A percentile compares a stretch with the other conserved stretches of the same genome.
Conservation (phyloP, 345 rosid species). For the Anastatica hierochuntica region DNA sequence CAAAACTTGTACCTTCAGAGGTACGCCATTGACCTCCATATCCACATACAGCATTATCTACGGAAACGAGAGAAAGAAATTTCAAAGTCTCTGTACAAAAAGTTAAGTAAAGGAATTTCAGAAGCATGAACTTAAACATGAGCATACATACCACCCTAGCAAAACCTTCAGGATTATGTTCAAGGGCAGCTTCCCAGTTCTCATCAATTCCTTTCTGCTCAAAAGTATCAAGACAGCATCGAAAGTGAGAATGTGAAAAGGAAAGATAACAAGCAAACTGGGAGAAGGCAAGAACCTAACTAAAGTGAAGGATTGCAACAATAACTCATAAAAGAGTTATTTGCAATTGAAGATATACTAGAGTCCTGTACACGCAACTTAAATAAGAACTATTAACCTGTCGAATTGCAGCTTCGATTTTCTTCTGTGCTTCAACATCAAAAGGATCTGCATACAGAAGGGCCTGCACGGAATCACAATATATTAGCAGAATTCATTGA, state of each 20-base stretch:
- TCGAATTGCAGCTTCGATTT: slow-evolving; percentile 94
- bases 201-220: slow-evolving; percentile 99
- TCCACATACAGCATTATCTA: slow-evolving; percentile 96
- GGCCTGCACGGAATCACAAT: slow-evolving; percentile 37
- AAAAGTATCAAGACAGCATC: slow-evolving; percentile 5
- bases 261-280: not conserved
- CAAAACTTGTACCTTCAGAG: slow-evolving; percentile 67
- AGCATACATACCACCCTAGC: slow-evolving; percentile 87
- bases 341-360: not conserved
- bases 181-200: slow-evolving; percentile 98
- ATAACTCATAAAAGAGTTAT: not conserved
- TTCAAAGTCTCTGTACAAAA: slow-evolving; percentile 32
- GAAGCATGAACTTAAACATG: slow-evolving; percentile 11
- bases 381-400: slow-evolving; percentile 46
- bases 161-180: slow-evolving; percentile 94
- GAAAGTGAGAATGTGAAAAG: not conserved
- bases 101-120: slow-evolving; percentile 34
- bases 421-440: slow-evolving; percentile 92
- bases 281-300: not conserved
- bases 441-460: slow-evolving; percentile 95
- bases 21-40: slow-evolving; percentile 95
- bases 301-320: not conserved
- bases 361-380: not conserved
- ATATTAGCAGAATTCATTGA: not conserved
- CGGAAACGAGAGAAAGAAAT: slow-evolving; percentile 11